Evolutionary conservation across 2,329 filamentous ascomycete species (phyloP).

Genomic region (Verruconis gallopava): DNA sequence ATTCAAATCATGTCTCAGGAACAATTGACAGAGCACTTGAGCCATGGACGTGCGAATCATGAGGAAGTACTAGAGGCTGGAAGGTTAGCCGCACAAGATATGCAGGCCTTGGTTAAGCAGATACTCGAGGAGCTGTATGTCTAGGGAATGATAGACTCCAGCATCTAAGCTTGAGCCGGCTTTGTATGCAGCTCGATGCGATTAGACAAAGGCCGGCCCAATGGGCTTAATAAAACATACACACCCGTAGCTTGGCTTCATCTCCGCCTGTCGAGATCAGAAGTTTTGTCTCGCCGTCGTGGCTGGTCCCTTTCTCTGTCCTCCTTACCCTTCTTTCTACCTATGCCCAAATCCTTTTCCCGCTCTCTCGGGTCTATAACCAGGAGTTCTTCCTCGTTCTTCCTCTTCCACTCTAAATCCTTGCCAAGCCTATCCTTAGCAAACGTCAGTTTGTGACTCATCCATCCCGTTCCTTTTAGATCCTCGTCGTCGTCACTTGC

Average conservation of each 20-base stretch:
- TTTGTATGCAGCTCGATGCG: too few species aligned
- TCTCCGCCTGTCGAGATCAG: neutral
- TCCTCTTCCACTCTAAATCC: slow-evolving; percentile 75
- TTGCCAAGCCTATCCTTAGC: slow-evolving; percentile 85
- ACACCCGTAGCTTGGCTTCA: too few species aligned
- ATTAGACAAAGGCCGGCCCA: too few species aligned
- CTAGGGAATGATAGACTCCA: neutral
- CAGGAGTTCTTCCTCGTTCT: slow-evolving; percentile 80
- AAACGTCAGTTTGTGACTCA: slow-evolving; percentile 74
- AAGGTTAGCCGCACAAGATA: slow-evolving; percentile 45
- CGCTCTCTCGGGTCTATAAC: slow-evolving; percentile 88
- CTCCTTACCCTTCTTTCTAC: slow-evolving; percentile 38
- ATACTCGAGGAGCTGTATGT: neutral
- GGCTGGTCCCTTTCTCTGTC: slow-evolving; percentile 41
- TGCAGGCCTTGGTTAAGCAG: slow-evolving; percentile 37
- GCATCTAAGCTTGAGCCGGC: too few species aligned
- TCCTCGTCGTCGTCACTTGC: slow-evolving; percentile 45
- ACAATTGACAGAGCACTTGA: slow-evolving; percentile 42
- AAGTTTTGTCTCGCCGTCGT: neutral
- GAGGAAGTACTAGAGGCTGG: slow-evolving; percentile 53
- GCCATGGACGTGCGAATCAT: slow-evolving; percentile 49
- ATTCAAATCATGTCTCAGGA: slow-evolving; percentile 37
- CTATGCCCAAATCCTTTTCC: slow-evolving; percentile 55
- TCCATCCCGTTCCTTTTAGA: slow-evolving; percentile 55
- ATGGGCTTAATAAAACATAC: too few species aligned